These are phyloP conservation scores for Geotrichum europaeum DNA, from an alignment of 1,139 yeast species.

Conservation along the genomic window DNA sequence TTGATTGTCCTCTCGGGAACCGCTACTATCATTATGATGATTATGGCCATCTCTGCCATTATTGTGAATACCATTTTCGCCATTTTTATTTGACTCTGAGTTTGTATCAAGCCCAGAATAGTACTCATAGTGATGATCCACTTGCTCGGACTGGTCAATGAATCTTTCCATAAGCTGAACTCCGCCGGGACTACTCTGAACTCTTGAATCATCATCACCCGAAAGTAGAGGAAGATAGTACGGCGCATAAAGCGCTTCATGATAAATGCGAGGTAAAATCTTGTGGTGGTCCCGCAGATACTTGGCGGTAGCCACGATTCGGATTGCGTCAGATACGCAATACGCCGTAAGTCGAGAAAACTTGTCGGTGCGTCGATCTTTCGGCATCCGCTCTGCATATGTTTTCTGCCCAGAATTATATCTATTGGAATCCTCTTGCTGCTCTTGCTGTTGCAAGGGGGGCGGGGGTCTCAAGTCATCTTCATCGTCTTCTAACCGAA, in stretches of 20 bases:
- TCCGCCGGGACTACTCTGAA: slow-evolving; percentile 72
- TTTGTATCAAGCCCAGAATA: slow-evolving; percentile 58
- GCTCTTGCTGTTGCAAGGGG: background rate
- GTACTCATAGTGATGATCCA: slow-evolving; percentile 87
- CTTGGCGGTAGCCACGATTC: slow-evolving; percentile 54
- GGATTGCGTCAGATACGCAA: slow-evolving; percentile 75
- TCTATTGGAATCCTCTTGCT: slow-evolving; percentile 5
- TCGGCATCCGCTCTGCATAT: slow-evolving; percentile 63
- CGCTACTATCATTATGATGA: slow-evolving; percentile 49
- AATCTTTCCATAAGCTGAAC: slow-evolving; percentile 62
- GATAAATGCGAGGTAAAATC: slow-evolving; percentile 80
- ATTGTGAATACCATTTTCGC: background rate
- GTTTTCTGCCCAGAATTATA: slow-evolving; percentile 27
- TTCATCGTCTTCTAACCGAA: slow-evolving; percentile 26
- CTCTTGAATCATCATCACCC: slow-evolving; percentile 78
- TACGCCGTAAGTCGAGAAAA: slow-evolving; percentile 87
- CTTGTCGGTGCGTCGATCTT: slow-evolving; percentile 60
- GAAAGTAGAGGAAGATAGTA: slow-evolving; percentile 83
- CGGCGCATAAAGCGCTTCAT: slow-evolving; percentile 87
- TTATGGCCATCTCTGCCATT: background rate
- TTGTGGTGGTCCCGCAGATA: slow-evolving; percentile 67
- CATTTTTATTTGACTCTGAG: slow-evolving; percentile 1
- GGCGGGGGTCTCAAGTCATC: slow-evolving; percentile 24
- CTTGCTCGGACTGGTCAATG: slow-evolving; percentile 73
- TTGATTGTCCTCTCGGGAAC: slow-evolving; percentile 36